Percentiles rank a stretch among this genome's conserved stretches.
Evolutionary conservation across 1,139 yeast genomes (phyloP).

Genomic region (Kodamaea suecica): DNA sequence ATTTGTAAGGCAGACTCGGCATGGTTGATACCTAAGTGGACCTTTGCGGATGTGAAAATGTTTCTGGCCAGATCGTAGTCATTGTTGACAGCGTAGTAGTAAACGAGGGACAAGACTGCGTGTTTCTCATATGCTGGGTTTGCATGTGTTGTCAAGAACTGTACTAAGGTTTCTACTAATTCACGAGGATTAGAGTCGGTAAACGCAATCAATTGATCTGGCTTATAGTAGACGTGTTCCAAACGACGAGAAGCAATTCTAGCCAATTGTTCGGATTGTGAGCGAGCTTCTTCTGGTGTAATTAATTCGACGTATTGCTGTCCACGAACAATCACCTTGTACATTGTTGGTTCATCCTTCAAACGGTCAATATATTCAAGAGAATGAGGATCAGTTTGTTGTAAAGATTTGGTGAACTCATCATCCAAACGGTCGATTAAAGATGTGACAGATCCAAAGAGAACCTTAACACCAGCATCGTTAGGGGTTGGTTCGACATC

Average conservation of each 20-base stretch:
- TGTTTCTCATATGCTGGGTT: conserved; percentile 72
- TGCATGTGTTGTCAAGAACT: conserved; percentile 62
- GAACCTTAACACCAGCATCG: conserved; percentile 61
- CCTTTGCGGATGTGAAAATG: conserved; percentile 78
- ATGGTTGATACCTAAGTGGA: conserved; percentile 76
- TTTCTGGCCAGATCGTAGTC: conserved; percentile 83
- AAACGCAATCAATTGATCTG: conserved; percentile 62
- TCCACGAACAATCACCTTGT: conserved; percentile 74
- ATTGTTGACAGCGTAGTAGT: conserved; percentile 87
- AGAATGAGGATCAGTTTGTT: conserved; percentile 91
- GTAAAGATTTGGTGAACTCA: conserved; percentile 85
- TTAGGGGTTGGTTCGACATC: conserved; percentile 74
- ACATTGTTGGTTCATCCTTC: conserved; percentile 79
- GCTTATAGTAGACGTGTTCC: conserved; percentile 93
- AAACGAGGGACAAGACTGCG: conserved; percentile 82
- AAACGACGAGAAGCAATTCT: conserved; percentile 81
- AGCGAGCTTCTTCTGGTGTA: conserved; percentile 44
- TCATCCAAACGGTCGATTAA: conserved; percentile 92
- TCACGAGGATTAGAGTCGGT: conserved; percentile 33
- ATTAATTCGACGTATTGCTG: conserved; percentile 80
- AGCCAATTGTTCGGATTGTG: conserved; percentile 60
- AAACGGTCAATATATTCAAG: conserved; percentile 89
- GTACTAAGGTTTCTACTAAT: conserved; percentile 63
- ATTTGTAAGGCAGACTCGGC: conserved; percentile 88
- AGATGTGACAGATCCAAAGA: conserved; percentile 83